These are phyloP conservation scores for Rubroshorea leprosula DNA, from an alignment of 345 rosid species.

Conservation along the genomic window DNA sequence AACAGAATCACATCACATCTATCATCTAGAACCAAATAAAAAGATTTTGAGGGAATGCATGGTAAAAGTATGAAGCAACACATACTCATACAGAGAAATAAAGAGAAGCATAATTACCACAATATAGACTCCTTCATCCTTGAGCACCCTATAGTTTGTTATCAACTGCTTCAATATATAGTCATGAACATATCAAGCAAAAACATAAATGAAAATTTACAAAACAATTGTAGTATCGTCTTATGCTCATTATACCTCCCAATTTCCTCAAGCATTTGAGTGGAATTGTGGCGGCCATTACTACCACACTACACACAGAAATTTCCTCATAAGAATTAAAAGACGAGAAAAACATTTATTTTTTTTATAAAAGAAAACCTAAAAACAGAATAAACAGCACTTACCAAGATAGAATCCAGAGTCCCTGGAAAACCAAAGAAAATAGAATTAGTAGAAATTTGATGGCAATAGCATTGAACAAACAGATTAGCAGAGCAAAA, in stretches of 20 bases:
- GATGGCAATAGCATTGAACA: not conserved
- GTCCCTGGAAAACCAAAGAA: slow-evolving; percentile 50
- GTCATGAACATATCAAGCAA: slow-evolving; percentile 67
- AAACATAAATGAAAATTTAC: slow-evolving; percentile 31
- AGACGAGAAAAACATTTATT: not conserved
- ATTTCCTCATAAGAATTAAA: slow-evolving; percentile 6
- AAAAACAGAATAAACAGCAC: slow-evolving; percentile 21
- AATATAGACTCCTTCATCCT: slow-evolving; percentile 82
- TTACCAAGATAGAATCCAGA: slow-evolving; percentile 84
- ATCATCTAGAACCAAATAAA: not conserved
- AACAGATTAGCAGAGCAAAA: not conserved
- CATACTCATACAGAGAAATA: no score
- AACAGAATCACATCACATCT: no score
- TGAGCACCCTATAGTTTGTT: slow-evolving; percentile 93
- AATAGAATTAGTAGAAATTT: slow-evolving; percentile 10
- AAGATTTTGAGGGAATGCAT: not conserved
- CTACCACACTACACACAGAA: slow-evolving; percentile 56
- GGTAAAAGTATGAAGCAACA: no score
- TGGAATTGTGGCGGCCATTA: slow-evolving; percentile 56
- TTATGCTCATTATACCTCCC: slow-evolving; percentile 57
- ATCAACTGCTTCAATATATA: slow-evolving; percentile 90
- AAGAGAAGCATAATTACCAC: slow-evolving; percentile 42
- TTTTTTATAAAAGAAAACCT: not conserved
- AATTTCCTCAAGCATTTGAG: slow-evolving; percentile 71
- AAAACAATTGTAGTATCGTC: slow-evolving; percentile 7